Conservation (phyloP, 2,329 filamentous ascomycete species). For the Cryphonectria naterciae region DNA sequence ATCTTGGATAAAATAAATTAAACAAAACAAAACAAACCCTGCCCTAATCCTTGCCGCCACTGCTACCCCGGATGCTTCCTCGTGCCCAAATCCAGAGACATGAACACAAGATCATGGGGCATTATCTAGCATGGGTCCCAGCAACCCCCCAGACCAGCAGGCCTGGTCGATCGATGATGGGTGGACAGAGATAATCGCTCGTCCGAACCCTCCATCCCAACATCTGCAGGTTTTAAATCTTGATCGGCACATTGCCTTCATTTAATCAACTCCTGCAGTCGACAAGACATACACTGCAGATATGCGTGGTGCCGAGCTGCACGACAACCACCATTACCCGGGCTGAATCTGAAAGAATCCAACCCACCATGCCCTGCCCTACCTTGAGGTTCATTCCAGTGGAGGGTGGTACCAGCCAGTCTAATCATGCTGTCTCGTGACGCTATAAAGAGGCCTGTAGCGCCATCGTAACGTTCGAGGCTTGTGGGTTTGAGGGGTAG, state of each 20-base stretch:
- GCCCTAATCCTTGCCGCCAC: neutral
- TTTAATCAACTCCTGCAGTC: neutral
- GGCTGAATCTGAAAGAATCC: neutral
- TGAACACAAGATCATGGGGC: neutral
- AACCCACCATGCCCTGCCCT: neutral
- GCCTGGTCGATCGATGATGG: neutral
- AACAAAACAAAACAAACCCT: neutral
- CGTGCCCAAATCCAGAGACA: conserved; percentile 6
- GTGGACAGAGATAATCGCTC: neutral
- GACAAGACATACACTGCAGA: neutral
- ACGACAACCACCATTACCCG: neutral
- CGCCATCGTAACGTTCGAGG: neutral
- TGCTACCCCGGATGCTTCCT: conserved; percentile 2
- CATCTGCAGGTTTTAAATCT: neutral
- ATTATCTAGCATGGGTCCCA: neutral
- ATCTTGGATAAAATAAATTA: neutral
- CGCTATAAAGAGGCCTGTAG: neutral
- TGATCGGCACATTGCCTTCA: conserved; percentile 7
- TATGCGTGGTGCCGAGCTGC: neutral
- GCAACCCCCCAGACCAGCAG: neutral
- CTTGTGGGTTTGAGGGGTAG: neutral
- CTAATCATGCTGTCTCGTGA: neutral
- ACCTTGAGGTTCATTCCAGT: neutral
- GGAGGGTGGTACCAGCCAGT: neutral
- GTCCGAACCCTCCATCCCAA: neutral